Evolutionary conservation across 768 basidiomycete genomes (phyloP).

Genomic region (Trametes elegans): DNA sequence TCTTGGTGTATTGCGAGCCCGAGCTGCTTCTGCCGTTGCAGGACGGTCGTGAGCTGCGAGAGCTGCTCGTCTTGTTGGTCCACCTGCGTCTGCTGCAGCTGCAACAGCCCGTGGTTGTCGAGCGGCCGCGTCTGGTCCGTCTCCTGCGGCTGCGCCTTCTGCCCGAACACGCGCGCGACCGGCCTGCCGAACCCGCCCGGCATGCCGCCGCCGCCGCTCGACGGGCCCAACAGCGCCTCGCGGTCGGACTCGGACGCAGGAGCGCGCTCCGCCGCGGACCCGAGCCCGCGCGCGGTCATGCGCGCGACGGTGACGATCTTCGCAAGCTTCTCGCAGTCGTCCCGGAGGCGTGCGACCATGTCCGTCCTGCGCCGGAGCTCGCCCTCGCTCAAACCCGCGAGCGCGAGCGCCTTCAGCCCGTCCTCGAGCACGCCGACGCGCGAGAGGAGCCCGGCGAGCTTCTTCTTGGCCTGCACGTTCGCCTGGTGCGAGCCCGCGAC

Average conservation of each 20-base stretch:
- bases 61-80: constrained; percentile 82
- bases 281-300: constrained; percentile 43
- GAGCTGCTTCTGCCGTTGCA: constrained; percentile 81
- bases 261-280: constrained; percentile 35
- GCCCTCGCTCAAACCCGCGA: constrained; percentile 82
- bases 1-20: constrained; percentile 86
- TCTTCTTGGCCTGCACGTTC: constrained; percentile 83
- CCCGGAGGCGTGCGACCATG: constrained; percentile 83
- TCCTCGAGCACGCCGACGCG: constrained; percentile 71
- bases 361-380: constrained; percentile 88
- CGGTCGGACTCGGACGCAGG: constrained; percentile 57
- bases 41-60: constrained; percentile 74
- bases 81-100: constrained; percentile 79
- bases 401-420: constrained; percentile 62
- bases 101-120: constrained; percentile 78
- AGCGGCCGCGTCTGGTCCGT: constrained; percentile 85
- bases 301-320: constrained; percentile 81
- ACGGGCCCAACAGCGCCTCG: constrained; percentile 56
- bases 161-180: constrained; percentile 79
- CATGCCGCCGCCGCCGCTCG: constrained; percentile 9
- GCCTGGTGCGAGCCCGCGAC: constrained; percentile 70
- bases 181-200: constrained; percentile 41
- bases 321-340: constrained; percentile 86
- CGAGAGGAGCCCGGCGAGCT: constrained; percentile 72
- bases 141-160: constrained; percentile 60